These are phyloP conservation scores for Termitomyces sp. DNA, from an alignment of 768 basidiomycete genomes.

Conservation along the genomic window DNA sequence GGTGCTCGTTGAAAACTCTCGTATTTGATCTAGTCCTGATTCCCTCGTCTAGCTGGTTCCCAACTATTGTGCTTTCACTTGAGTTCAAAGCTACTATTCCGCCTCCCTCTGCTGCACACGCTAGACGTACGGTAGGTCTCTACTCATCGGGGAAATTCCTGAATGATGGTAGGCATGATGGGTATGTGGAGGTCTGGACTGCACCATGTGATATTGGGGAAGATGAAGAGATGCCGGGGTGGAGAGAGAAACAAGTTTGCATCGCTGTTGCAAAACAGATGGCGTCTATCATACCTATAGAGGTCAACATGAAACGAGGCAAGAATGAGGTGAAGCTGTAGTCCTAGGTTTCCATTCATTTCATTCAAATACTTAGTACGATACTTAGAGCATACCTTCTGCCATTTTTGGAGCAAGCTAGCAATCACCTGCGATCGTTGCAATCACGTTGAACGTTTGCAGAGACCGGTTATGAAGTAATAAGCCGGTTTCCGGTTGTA, in stretches of 20 bases:
- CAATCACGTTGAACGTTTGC: no score
- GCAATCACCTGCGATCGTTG: no score
- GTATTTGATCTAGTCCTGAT: neutral
- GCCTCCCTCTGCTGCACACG: conserved; percentile 33
- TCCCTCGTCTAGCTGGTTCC: conserved; percentile 34
- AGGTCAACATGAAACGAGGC: conserved; percentile 34
- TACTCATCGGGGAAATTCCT: conserved; percentile 54
- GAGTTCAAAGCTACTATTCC: conserved; percentile 67
- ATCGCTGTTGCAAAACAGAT: conserved; percentile 63
- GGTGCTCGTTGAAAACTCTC: conserved; percentile 22
- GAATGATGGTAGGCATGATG: conserved; percentile 54
- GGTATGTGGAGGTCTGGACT: conserved; percentile 64
- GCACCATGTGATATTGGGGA: conserved; percentile 56
- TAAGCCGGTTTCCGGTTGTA: neutral
- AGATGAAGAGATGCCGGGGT: conserved; percentile 39
- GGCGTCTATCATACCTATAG: conserved; percentile 47
- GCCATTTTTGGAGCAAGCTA: no score
- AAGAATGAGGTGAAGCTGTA: conserved; percentile 24
- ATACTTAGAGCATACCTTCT: no score
- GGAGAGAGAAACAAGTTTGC: conserved; percentile 64
- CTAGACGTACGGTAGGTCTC: conserved; percentile 54
- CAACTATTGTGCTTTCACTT: conserved; percentile 58
- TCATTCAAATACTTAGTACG: no score
- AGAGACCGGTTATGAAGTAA: neutral
- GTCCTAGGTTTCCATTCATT: neutral